phyloP scores from a whole-genome alignment of 2,329 filamentous ascomycete species.

The Epicoccum nigrum region DNA sequence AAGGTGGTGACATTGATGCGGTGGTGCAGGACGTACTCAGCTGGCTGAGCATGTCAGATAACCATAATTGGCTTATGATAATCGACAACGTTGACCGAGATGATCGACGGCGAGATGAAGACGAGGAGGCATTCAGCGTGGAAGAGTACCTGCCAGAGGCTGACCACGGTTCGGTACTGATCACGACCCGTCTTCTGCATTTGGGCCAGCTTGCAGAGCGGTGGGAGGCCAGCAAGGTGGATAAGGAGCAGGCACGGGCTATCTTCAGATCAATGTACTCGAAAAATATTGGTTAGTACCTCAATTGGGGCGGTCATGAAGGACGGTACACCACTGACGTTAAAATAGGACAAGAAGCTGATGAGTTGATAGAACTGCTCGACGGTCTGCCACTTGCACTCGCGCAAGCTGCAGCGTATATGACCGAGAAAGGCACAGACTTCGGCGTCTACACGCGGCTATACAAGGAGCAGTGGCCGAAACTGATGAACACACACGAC shows the following conservation, averaged over 20 bases:
- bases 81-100: slow-evolving; percentile 31
- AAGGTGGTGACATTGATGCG: slow-evolving; percentile 8
- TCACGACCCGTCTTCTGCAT: slow-evolving; percentile 23
- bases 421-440: slow-evolving; percentile 25
- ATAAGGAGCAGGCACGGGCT: slow-evolving; percentile 14
- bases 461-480: slow-evolving; percentile 1
- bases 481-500: not conserved
- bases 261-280: slow-evolving; percentile 17
- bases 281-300: not conserved
- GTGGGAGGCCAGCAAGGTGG: slow-evolving; percentile 14
- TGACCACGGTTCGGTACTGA: slow-evolving; percentile 29
- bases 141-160: slow-evolving; percentile 21
- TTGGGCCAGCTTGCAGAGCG: slow-evolving; percentile 26
- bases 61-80: slow-evolving; percentile 27
- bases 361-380: slow-evolving; percentile 42
- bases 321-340: slow-evolving; percentile 5
- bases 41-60: slow-evolving; percentile 22
- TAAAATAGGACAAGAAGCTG: not conserved
- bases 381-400: slow-evolving; percentile 55
- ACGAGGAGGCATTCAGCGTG: slow-evolving; percentile 24
- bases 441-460: not conserved
- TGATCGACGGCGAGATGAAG: slow-evolving; percentile 3
- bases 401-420: slow-evolving; percentile 54
- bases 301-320: not conserved
- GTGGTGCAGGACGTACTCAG: slow-evolving; percentile 17